Evolutionary conservation across 1,139 yeast genomes (phyloP).

Genomic region (Taiozyma sp.): DNA sequence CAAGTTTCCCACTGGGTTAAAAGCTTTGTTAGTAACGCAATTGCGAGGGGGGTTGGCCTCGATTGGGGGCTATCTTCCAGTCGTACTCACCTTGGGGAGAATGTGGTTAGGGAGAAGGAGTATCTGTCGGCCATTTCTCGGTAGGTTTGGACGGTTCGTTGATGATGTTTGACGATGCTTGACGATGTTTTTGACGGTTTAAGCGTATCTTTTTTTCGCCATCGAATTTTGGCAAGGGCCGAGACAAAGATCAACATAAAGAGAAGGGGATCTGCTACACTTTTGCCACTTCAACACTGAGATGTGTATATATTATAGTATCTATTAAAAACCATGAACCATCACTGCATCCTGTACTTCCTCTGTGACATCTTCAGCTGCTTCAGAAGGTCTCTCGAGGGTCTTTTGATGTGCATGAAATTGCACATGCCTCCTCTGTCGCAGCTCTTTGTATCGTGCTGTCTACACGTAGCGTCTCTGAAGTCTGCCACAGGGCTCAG

Average conservation of each 20-base stretch:
- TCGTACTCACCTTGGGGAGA: slow-evolving; percentile 81
- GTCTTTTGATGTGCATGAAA: slow-evolving; percentile 74
- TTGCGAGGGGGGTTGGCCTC: not conserved
- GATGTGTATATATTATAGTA: too few relatives aligned
- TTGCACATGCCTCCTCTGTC: slow-evolving; percentile 80
- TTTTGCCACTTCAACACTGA: too few relatives aligned
- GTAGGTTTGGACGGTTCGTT: not conserved
- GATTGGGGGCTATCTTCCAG: not conserved
- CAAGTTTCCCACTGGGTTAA: slow-evolving; percentile 79
- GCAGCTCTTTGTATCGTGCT: slow-evolving; percentile 61
- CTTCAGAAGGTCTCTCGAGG: slow-evolving; percentile 39
- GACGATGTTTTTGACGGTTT: not conserved
- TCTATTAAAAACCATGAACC: too few relatives aligned
- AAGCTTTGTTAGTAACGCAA: slow-evolving; percentile 6
- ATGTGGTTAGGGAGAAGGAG: slow-evolving; percentile 93
- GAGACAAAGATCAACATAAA: not conserved
- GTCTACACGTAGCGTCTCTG: slow-evolving; percentile 71
- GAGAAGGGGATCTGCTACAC: too few relatives aligned
- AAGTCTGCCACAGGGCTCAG: slow-evolving; percentile 72
- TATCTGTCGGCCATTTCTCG: slow-evolving; percentile 86
- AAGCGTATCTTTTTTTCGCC: slow-evolving; percentile 4
- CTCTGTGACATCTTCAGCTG: slow-evolving; percentile 35
- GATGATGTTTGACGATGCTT: too few relatives aligned
- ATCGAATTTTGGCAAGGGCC: not conserved
- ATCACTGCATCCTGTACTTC: slow-evolving; percentile 17